Base-by-base conservation (phyloP, 2,329 filamentous ascomycete species). In the Setomelanomma holmii region DNA sequence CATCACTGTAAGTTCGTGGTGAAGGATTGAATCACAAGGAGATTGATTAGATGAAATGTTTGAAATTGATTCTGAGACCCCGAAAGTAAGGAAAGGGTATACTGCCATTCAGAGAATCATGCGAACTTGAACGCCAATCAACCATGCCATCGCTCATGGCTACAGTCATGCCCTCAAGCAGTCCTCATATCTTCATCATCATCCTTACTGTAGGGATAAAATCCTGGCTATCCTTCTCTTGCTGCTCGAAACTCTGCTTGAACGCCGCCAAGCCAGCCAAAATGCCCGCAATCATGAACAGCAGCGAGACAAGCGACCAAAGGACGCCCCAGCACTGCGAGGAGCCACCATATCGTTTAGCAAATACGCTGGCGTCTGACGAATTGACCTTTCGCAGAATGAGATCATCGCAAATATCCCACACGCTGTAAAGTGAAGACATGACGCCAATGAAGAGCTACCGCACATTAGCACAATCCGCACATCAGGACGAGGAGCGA, bases 351-450 rank as follows among this genome's bases (percentile, higher is more conserved):
- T 93, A 93, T 19, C 86, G 82, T 74, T 90, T 82, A 6, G 89
- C 89, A 63, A 93, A 93, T 23, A 91, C 88, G 61, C 87, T 90
- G 5, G 89, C 89, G 68, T 93, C 89, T 4, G 89, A 91, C 19
- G 82, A 86, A 73, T 93, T 92, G 45, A 93, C 88, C 75, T 92
- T 93, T 52, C 89, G 83, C 4, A 92, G 77, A 60, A 93, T 91
- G 24, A 93, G 79, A 62, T 93, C 89, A 67, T 93, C 89, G 73
- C 89, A 92, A 61, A 93, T 93, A 78, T 93, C 89, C 89, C 89
- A 93, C 4, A 90, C 89, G 59, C 87, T 90, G 74, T 93, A 93
- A 1, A 93, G 81, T 1, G 86, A 87, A 5, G 86, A 89, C 89
- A 93, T 92, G 63, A 92, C 89, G 36, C 89, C 89, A 55, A 93